These are phyloP conservation scores for Mycena floridula DNA, from an alignment of 768 basidiomycete genomes.

Conservation along the genomic window DNA sequence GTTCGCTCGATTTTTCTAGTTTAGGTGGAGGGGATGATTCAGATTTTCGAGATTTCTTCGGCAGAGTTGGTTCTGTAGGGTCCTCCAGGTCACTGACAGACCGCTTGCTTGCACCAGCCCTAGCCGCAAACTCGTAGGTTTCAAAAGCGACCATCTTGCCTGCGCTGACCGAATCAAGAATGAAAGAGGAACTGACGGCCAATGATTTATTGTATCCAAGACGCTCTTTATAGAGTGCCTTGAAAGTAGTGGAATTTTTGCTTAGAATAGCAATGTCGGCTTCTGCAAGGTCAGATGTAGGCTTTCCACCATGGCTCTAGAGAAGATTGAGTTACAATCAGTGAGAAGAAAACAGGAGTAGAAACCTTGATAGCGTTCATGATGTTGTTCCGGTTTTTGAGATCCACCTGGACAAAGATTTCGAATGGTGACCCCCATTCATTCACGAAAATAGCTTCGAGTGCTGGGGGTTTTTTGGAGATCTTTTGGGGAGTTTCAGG, in stretches of 20 bases:
- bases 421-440: conserved; percentile 35
- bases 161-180: conserved; percentile 44
- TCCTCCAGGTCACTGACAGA: too few relatives aligned
- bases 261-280: conserved; percentile 62
- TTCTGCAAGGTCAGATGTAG: conserved; percentile 42
- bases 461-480: background rate
- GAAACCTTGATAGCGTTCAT: conserved; percentile 58
- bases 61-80: too few relatives aligned
- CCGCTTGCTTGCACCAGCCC: too few relatives aligned
- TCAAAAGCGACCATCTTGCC: conserved; percentile 36
- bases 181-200: conserved; percentile 47
- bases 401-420: conserved; percentile 69
- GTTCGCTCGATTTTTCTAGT: too few relatives aligned
- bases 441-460: conserved; percentile 32
- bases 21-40: background rate
- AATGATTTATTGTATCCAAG: conserved; percentile 27
- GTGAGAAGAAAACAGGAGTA: background rate
- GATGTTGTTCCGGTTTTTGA: conserved; percentile 43
- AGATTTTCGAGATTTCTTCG: too few relatives aligned
- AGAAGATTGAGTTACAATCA: background rate
- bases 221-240: conserved; percentile 29
- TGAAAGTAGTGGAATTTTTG: conserved; percentile 43
- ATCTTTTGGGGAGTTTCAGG: background rate
- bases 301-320: conserved; percentile 64
- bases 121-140: conserved; percentile 32